Conservation (phyloP, 305 asterid genomes). For the Rubia balearica region DNA sequence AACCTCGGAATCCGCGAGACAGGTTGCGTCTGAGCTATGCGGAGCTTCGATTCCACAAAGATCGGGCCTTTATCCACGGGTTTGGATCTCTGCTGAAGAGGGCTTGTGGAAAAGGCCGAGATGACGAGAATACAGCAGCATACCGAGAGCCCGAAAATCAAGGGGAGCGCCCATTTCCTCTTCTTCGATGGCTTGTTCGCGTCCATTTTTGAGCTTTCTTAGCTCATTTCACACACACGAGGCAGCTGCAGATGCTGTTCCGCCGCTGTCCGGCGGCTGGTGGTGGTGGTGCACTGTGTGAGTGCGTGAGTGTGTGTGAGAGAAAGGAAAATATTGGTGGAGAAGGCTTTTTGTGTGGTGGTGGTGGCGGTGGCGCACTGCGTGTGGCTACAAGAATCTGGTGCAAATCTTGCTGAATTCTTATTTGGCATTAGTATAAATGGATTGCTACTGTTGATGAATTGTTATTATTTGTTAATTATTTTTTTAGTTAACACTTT, state of each 20-base stretch:
- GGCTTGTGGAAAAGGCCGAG: slow-evolving; percentile 32
- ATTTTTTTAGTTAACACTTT: too few relatives aligned
- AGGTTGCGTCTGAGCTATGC: slow-evolving; percentile 25
- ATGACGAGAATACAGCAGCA: slow-evolving; percentile 31
- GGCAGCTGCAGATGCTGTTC: background rate
- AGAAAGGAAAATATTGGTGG: background rate
- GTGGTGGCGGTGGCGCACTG: background rate
- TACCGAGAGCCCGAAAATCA: slow-evolving; percentile 32
- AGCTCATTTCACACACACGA: slow-evolving; percentile 4
- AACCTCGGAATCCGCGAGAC: slow-evolving; percentile 45
- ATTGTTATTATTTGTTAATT: too few relatives aligned
- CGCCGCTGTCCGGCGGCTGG: background rate
- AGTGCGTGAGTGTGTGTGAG: too few relatives aligned
- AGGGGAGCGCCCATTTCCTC: slow-evolving; percentile 48
- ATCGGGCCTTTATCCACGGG: slow-evolving; percentile 33
- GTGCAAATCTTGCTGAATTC: background rate
- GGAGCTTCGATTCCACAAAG: slow-evolving; percentile 64
- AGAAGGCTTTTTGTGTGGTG: background rate
- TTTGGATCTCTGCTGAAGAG: slow-evolving; percentile 30
- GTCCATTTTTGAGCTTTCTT: slow-evolving; percentile 22
- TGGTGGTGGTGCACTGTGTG: background rate
- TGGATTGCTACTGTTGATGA: background rate
- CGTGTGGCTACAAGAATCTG: background rate
- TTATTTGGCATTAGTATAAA: background rate
- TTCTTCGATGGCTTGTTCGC: slow-evolving; percentile 39